These are phyloP conservation scores for Saccharata proteae DNA, from an alignment of 2,329 filamentous ascomycete species.

Conservation along the genomic window DNA sequence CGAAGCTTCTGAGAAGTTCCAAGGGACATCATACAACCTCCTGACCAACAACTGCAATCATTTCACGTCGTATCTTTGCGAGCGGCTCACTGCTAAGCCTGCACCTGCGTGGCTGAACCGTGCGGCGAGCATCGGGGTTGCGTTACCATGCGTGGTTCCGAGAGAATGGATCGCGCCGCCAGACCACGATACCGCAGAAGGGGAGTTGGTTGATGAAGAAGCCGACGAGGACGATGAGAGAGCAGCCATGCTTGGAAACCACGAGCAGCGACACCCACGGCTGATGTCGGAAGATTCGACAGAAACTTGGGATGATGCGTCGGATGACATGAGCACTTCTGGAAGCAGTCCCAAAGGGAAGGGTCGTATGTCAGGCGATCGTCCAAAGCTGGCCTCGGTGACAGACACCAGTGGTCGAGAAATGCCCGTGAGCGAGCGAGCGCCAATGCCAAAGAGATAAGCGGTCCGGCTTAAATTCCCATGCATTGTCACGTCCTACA, in stretches of 20 bases:
- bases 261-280: slow-evolving; percentile 13
- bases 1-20: slow-evolving; percentile 57
- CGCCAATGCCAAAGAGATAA: slow-evolving; percentile 34
- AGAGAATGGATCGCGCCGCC: slow-evolving; percentile 71
- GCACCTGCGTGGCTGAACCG: slow-evolving; percentile 71
- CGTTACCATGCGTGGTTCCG: slow-evolving; percentile 70
- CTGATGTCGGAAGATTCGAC: slow-evolving; percentile 10
- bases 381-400: slow-evolving; percentile 22
- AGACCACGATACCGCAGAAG: slow-evolving; percentile 61
- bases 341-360: neutral
- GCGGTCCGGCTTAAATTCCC: no score
- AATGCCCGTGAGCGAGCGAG: slow-evolving; percentile 32
- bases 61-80: slow-evolving; percentile 67
- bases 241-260: slow-evolving; percentile 43
- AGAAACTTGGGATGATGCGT: slow-evolving; percentile 20
- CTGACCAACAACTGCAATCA: slow-evolving; percentile 82
- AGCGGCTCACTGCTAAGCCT: slow-evolving; percentile 56
- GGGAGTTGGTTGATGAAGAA: slow-evolving; percentile 52
- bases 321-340: neutral
- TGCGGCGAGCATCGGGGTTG: slow-evolving; percentile 71
- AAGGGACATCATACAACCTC: slow-evolving; percentile 67
- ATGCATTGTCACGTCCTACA: no score
- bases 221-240: slow-evolving; percentile 43
- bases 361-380: neutral
- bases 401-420: slow-evolving; percentile 29